These are phyloP conservation scores for Penicillium sp. DNA, from an alignment of 2,329 filamentous ascomycete genomes.

Conservation along the genomic window DNA sequence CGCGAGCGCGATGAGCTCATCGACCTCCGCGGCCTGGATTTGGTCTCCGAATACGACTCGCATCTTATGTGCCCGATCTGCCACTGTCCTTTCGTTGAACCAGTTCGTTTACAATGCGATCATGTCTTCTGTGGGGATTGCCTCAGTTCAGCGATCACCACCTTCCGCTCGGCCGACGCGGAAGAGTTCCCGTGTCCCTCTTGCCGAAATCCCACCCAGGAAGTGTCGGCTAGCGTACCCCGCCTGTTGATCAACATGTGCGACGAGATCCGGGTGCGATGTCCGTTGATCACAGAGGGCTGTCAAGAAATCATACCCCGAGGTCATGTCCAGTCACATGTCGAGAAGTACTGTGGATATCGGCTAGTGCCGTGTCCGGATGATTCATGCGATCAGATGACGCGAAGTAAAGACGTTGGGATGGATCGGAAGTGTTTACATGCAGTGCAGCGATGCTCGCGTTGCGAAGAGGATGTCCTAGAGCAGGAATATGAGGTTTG, in stretches of 20 bases:
- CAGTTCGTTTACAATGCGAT: slow-evolving; percentile 59
- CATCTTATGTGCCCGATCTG: slow-evolving; percentile 66
- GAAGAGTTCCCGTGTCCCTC: slow-evolving; percentile 54
- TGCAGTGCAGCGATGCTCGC: slow-evolving; percentile 51
- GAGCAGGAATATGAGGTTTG: slow-evolving; percentile 54
- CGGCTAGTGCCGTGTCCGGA: slow-evolving; percentile 54
- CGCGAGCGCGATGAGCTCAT: slow-evolving; percentile 38
- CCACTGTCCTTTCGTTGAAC: slow-evolving; percentile 60
- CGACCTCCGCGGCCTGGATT: slow-evolving; percentile 59
- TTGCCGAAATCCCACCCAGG: slow-evolving; percentile 51
- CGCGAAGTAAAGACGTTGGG: slow-evolving; percentile 57
- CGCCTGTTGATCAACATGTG: slow-evolving; percentile 61
- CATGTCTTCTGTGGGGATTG: slow-evolving; percentile 64
- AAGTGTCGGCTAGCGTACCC: slow-evolving; percentile 47
- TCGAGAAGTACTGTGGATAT: slow-evolving; percentile 60
- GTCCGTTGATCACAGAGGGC: slow-evolving; percentile 55
- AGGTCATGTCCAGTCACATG: slow-evolving; percentile 58
- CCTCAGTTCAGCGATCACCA: slow-evolving; percentile 51
- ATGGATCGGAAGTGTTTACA: slow-evolving; percentile 54
- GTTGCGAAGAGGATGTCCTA: slow-evolving; percentile 54
- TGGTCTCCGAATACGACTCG: slow-evolving; percentile 55
- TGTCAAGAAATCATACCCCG: slow-evolving; percentile 56
- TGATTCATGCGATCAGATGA: slow-evolving; percentile 50
- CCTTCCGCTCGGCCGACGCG: slow-evolving; percentile 29
- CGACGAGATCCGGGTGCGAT: slow-evolving; percentile 60